Percentiles rank a stretch among this genome's conserved stretches.
These are phyloP conservation scores for Oryza rufipogon DNA, from an alignment of 176 grass and related monocot genomes.

Conservation along the genomic window DNA sequence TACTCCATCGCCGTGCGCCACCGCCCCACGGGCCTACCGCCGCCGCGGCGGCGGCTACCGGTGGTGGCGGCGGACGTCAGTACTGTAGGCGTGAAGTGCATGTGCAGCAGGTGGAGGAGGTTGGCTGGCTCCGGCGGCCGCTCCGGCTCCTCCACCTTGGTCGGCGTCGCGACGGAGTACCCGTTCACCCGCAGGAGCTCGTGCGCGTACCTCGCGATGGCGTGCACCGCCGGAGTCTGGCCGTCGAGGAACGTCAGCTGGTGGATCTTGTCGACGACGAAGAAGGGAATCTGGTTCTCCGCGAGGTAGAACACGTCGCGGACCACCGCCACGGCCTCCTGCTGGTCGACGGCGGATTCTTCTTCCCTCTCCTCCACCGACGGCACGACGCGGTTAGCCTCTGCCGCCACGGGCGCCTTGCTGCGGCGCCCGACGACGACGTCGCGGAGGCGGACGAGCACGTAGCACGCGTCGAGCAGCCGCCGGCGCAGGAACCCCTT, in stretches of 20 bases:
- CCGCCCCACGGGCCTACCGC: not conserved
- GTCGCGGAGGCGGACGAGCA: not conserved
- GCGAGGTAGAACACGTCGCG: conserved; percentile 30
- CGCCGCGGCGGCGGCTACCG: no score
- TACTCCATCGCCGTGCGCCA: conserved; percentile 32
- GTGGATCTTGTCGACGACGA: conserved; percentile 7
- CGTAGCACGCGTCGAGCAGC: not conserved
- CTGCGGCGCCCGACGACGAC: no score
- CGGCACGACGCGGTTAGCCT: not conserved
- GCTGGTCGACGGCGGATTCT: not conserved
- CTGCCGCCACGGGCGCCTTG: no score
- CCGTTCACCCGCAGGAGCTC: not conserved
- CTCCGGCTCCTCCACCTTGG: no score
- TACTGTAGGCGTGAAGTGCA: conserved; percentile 7
- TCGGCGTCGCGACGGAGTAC: not conserved
- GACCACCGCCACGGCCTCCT: not conserved
- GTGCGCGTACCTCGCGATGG: not conserved
- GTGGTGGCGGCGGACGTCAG: not conserved
- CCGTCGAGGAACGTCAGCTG: not conserved
- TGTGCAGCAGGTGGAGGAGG: conserved; percentile 46
- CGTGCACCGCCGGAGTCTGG: not conserved
- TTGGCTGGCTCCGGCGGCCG: not conserved
- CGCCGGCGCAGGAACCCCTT: not conserved
- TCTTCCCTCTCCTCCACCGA: not conserved
- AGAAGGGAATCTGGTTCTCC: conserved; percentile 44